Evolutionary conservation across 208 protist genomes (phyloP), one percentile per base, ranked within the genome.

Genomic region (Trypanosoma brucei): DNA sequence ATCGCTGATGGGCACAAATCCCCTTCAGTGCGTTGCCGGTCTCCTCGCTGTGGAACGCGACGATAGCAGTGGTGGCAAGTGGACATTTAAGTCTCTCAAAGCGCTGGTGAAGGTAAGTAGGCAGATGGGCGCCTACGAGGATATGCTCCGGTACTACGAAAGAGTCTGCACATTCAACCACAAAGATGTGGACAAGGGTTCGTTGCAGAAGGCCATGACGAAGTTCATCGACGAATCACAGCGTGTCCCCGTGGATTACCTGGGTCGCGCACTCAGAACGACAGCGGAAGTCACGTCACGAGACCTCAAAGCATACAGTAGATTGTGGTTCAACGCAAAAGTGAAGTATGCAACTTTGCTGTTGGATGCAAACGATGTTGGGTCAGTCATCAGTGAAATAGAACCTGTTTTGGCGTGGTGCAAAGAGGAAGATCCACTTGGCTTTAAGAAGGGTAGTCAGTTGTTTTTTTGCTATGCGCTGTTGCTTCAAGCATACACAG

Each of bases 81-180:
- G 92, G 94, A 94, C 88, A 31, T 98, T 98, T 73, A 98, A 98
- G 76, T 87, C 94, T 11, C 71, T 96, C 13, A 98, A 98, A 69
- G 86, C 89, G 66, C 85, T 98, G 31, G 80, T 93, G 30, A 88
- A 93, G 51, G 68, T 93, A 34, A 62, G 77, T 37, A 87, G 93
- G 46, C 72, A 79, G 48, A 69, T 70, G 39, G 62, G 76, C 36
- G 62, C 88, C 14, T 97, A 93, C 73, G 78, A 94, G 3, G 71
- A 88, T 7, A 93, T 97, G 90, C 44, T 95, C 30, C 56, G 70
- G 8, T 81, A 82, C 51, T 97, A 94, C 56, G 67, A 72, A 7
- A 62, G 85, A 48, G 81, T 98, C 39, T 72, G 88, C 9, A 79
- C 60, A 42, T 90, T 88, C 64, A 40, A 36, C 2, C 70, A 80